phyloP scores from a whole-genome alignment of 176 grass and related monocot species.

The Triticum dicoccoides region DNA sequence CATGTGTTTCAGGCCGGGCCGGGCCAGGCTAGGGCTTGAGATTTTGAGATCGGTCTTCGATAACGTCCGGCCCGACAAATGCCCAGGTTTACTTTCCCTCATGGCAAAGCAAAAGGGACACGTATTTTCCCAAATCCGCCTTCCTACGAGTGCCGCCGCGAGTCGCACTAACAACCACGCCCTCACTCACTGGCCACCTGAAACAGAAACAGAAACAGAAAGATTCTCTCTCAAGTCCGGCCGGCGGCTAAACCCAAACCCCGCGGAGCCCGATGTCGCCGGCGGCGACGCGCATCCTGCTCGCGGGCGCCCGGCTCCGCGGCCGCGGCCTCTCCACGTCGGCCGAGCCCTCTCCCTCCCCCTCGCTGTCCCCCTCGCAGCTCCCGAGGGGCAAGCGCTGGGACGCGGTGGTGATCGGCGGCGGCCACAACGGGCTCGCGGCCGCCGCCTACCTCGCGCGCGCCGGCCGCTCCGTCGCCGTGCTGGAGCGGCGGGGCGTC shows the following conservation, averaged over 20 bases:
- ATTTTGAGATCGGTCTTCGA: too few relatives aligned
- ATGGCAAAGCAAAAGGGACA: too few relatives aligned
- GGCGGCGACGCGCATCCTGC: conserved; percentile 34
- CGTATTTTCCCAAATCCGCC: too few relatives aligned
- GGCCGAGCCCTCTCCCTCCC: neutral
- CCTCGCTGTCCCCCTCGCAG: neutral
- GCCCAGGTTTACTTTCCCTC: too few relatives aligned
- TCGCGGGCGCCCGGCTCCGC: neutral
- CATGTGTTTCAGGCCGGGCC: too few relatives aligned
- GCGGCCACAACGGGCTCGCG: conserved; percentile 92
- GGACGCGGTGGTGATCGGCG: conserved; percentile 87
- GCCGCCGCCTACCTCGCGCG: conserved; percentile 92
- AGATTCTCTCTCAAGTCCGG: neutral
- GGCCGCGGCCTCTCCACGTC: conserved; percentile 16
- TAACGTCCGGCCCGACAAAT: too few relatives aligned
- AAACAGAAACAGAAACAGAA: neutral
- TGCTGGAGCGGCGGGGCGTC: conserved; percentile 67
- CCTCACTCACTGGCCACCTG: neutral
- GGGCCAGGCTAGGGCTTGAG: too few relatives aligned
- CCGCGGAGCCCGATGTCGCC: conserved; percentile 33
- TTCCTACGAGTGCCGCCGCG: neutral
- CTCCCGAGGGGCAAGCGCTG: conserved; percentile 51
- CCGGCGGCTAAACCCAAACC: conserved; percentile 22
- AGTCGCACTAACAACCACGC: neutral
- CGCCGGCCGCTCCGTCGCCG: conserved; percentile 69